Percentiles rank a stretch among this genome's conserved stretches.
phyloP scores from a whole-genome alignment of 176 grass and related monocot genomes.

The Tuctoria greenei region DNA sequence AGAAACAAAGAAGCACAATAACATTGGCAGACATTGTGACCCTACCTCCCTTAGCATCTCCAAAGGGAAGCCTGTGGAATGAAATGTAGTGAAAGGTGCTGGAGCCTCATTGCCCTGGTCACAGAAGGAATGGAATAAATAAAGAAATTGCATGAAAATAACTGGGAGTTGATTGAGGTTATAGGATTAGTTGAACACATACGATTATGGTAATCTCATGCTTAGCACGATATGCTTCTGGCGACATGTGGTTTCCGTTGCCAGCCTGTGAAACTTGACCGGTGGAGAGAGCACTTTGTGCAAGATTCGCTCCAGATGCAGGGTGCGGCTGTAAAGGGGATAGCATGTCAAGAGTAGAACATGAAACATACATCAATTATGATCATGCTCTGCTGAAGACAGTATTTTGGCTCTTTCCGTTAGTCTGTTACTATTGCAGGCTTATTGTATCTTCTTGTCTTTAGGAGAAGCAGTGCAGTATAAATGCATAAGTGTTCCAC shows the following conservation, averaged over 20 bases:
- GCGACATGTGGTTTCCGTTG: constrained; percentile 43
- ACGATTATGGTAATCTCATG: constrained; percentile 84
- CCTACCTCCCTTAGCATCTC: constrained; percentile 81
- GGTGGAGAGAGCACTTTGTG: background rate
- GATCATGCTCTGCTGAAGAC: background rate
- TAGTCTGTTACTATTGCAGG: background rate
- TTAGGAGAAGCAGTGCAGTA: background rate
- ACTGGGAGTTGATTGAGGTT: background rate
- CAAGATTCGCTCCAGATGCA: constrained; percentile 28
- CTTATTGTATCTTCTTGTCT: background rate
- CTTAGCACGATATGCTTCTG: constrained; percentile 67
- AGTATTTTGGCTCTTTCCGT: background rate
- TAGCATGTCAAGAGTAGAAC: constrained; percentile 5
- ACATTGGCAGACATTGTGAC: constrained; percentile 1
- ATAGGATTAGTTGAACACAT: constrained; percentile 33
- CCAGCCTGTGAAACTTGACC: constrained; percentile 31
- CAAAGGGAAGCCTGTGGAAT: constrained; percentile 63
- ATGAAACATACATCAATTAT: background rate
- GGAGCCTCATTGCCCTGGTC: constrained; percentile 66
- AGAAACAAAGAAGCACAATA: background rate
- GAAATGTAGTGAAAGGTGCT: constrained; percentile 65
- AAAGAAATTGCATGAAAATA: background rate
- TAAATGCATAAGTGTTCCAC: background rate
- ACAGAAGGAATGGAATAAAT: constrained; percentile 8
- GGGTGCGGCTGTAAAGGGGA: constrained; percentile 33